Evolutionary conservation across 768 basidiomycete genomes (phyloP), one percentile per base, ranked within the genome.

Genomic region (Tylopilus subfusipes): DNA sequence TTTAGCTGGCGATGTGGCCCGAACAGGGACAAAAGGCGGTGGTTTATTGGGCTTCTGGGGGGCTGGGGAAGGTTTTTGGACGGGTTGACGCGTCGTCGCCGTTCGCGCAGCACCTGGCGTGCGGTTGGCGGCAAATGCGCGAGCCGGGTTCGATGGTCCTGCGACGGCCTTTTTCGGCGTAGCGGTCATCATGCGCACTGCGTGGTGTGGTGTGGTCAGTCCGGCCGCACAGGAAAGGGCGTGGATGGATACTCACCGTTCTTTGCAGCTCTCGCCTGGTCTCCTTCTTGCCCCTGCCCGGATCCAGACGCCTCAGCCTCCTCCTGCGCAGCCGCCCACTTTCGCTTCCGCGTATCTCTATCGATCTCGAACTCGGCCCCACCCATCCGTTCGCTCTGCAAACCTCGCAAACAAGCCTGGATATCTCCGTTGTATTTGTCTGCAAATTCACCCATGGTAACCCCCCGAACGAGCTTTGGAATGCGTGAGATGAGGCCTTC

Each of bases 401-500:
- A 69, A 2, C 85, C 88, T 54, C 83, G 77, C 55, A 89, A 69
- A 38, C 86, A 86, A 10, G 80, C 81, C 63, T 89, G 86, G 24
- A 89, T 74, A 61, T 90, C 84, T 3, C 87, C 90, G 49, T 85
- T 76, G 70, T 90, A 91, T 65, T 86, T 88, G 55, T 82, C 81
- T 18, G 83, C 85, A 68, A 92, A 90, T 42, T 90, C 88, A 58
- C 81, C 81, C 79, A 92, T 83, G 14, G 83, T 81, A 68, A 91
- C 83, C 27, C 72, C 72, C 31, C 88, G 81, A 33, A 92, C 84
- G 58, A 84, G 81, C 62, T 83, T 88, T 1, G 89, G 90, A 30
- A 91, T 87, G 48, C 85, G 82, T 18, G 79, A 80, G 3, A 91
- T 81, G 53, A 84, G 84, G 0, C 83, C 83, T 64, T 91, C 88